Base-by-base conservation (phyloP, 768 basidiomycete species). In the Termitomyces sp. region DNA sequence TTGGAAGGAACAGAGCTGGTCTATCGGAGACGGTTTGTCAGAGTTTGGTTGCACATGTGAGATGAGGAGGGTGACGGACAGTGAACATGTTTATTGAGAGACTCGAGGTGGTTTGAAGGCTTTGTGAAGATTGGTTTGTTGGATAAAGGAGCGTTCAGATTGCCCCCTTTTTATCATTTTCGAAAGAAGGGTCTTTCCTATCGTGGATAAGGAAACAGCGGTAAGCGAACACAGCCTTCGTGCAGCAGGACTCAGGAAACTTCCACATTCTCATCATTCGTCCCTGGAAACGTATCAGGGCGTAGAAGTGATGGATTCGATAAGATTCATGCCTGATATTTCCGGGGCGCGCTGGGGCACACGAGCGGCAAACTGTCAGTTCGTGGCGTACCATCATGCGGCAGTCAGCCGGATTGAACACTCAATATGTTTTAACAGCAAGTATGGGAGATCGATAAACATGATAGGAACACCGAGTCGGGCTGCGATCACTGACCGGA, bases 1-100 rank as follows among this genome's bases (percentile, higher is more conserved):
- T 73, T 65, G 50, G 70, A 65, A 26, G 69, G 72, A 58, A 61
- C 49, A 52, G 65, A 4, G 52, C 55, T 61, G 65, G 57, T 66
- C 71, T 75, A 52, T 30, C 41, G 32, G 20, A 8, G 16, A 13
- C 36, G 4, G 18, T 44, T 35, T n/a, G 32, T 58, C 22, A 54
- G 32, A 20, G 53, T 16, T 3, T 5, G 18, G 11, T 5, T 53
- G 26, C 26, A 18, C 5, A 38, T 32, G 11, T 14, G 10, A 22
- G 5, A 32, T 33, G n/a, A 22, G 41, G 35, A 35, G 18, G 13
- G n/a, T 32, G 45, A 60, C 59, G 54, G 32, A 64, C 63, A n/a
- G 57, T 26, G 44, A 58, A 59, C 62, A 64, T 65, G 35, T 20
- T 58, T 47, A 14, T 50, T 41, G 26, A 22, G 4, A n/a, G 24